Evolutionary conservation across 257 asterid genomes (phyloP).

Genomic region (Solanum pimpinellifolium): DNA sequence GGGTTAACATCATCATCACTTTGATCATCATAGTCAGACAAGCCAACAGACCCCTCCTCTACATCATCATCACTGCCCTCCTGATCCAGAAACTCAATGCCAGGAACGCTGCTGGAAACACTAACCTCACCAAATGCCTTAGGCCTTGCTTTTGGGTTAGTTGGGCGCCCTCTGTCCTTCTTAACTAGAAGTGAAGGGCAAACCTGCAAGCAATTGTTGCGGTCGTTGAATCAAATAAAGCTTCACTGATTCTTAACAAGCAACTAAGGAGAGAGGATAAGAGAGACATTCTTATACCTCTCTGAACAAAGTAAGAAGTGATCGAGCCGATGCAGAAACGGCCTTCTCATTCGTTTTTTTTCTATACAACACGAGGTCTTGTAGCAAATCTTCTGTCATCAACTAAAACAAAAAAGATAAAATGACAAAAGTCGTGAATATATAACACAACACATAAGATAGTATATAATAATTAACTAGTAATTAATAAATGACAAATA

Average conservation of each 20-base stretch:
- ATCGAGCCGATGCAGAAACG: conserved; percentile 81
- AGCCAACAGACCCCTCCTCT: conserved; percentile 14
- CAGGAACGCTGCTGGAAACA: conserved; percentile 58
- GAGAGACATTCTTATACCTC: conserved; percentile 29
- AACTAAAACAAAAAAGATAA: conserved; percentile 32
- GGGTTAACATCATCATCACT: conserved; percentile 21
- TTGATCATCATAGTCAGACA: conserved; percentile 17
- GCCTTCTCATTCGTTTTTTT: conserved; percentile 86
- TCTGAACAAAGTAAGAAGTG: conserved; percentile 78
- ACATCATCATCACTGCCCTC: conserved; percentile 36
- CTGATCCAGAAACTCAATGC: conserved; percentile 65
- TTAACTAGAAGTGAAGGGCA: conserved; percentile 78
- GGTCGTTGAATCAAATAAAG: not conserved
- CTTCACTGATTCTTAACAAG: not conserved
- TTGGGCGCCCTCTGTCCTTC: conserved; percentile 90
- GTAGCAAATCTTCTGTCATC: conserved; percentile 98
- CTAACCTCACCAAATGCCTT: conserved; percentile 86
- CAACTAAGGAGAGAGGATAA: not conserved
- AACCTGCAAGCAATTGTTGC: conserved; percentile 37
- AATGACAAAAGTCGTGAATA: not conserved
- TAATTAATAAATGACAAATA: not conserved
- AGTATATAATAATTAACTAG: not conserved
- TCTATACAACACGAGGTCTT: conserved; percentile 83
- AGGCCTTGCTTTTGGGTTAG: conserved; percentile 59
- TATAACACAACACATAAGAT: not conserved